Evolutionary conservation across 2,329 filamentous ascomycete species (phyloP).

Genomic region (Cordyceps sp.): DNA sequence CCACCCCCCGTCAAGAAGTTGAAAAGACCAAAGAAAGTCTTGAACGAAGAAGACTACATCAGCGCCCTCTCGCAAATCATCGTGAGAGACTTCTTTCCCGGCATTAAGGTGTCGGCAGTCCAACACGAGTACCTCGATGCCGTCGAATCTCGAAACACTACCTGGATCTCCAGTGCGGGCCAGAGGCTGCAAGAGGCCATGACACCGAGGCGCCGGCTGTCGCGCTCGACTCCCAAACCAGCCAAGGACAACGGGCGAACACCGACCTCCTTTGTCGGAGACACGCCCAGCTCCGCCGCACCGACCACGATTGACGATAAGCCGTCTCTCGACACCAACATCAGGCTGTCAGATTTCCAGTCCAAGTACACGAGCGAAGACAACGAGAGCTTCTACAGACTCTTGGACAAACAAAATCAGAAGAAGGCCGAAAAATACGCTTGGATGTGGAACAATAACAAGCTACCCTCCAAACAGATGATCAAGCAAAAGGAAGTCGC

Average conservation of each 20-base stretch:
- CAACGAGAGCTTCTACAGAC: constrained; percentile 88
- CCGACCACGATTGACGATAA: constrained; percentile 20
- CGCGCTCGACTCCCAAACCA: constrained; percentile 8
- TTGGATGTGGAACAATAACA: constrained; percentile 82
- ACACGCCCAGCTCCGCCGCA: constrained; percentile 52
- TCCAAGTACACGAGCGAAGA: constrained; percentile 93
- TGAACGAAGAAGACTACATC: constrained; percentile 91
- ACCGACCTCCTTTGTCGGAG: constrained; percentile 49
- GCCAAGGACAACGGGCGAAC: constrained; percentile 29
- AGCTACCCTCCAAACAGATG: constrained; percentile 67
- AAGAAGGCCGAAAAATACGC: constrained; percentile 71
- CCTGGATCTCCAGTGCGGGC: constrained; percentile 75
- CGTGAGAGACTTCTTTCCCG: constrained; percentile 90
- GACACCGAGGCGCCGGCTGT: constrained; percentile 47
- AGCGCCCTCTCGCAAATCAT: constrained; percentile 87
- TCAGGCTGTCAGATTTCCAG: constrained; percentile 77
- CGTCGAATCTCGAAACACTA: constrained; percentile 65
- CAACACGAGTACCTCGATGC: constrained; percentile 90
- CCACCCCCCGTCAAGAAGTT: constrained; percentile 76
- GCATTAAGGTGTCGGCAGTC: constrained; percentile 67
- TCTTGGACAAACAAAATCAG: constrained; percentile 80
- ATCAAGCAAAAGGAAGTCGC: constrained; percentile 49
- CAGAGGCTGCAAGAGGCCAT: constrained; percentile 59
- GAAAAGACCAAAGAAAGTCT: constrained; percentile 71
- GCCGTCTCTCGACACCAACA: constrained; percentile 49